phyloP scores from a whole-genome alignment of 1,284 basidiomycete species.

The Schizophyllum amplum region DNA sequence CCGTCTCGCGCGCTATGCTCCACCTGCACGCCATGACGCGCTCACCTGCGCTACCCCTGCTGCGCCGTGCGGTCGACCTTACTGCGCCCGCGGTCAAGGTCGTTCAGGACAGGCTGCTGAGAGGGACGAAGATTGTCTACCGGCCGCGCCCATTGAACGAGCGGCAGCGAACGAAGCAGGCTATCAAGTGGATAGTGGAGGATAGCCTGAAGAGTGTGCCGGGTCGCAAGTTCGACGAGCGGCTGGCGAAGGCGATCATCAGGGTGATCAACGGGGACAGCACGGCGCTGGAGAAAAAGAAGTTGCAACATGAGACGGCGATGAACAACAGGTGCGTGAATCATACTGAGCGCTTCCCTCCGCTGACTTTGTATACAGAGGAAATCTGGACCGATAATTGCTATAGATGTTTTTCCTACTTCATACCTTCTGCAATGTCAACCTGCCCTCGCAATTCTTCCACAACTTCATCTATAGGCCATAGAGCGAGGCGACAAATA shows the following conservation, averaged over 20 bases:
- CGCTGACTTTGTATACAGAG: background rate
- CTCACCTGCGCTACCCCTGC: conserved; percentile 66
- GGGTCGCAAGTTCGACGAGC: conserved; percentile 50
- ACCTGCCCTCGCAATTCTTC: too few species aligned
- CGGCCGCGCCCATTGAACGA: conserved; percentile 69
- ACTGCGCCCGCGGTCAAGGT: conserved; percentile 59
- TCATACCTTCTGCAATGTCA: too few species aligned
- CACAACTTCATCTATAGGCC: too few species aligned
- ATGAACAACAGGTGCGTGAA: conserved; percentile 75
- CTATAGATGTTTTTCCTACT: too few species aligned
- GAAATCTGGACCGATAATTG: background rate
- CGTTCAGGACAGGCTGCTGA: background rate
- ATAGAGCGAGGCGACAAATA: too few species aligned
- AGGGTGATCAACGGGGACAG: conserved; percentile 55
- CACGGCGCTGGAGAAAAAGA: conserved; percentile 49
- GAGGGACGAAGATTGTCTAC: conserved; percentile 51
- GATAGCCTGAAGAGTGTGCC: conserved; percentile 39
- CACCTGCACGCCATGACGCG: conserved; percentile 71
- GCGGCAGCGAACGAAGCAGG: conserved; percentile 64
- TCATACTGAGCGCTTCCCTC: background rate
- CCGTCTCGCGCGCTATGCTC: conserved; percentile 54
- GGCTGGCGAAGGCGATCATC: conserved; percentile 71
- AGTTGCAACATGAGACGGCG: conserved; percentile 59
- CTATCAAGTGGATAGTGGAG: conserved; percentile 60
- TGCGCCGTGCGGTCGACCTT: conserved; percentile 59